Base-by-base conservation (phyloP, 768 basidiomycete genomes). In the Zangia roseola region DNA sequence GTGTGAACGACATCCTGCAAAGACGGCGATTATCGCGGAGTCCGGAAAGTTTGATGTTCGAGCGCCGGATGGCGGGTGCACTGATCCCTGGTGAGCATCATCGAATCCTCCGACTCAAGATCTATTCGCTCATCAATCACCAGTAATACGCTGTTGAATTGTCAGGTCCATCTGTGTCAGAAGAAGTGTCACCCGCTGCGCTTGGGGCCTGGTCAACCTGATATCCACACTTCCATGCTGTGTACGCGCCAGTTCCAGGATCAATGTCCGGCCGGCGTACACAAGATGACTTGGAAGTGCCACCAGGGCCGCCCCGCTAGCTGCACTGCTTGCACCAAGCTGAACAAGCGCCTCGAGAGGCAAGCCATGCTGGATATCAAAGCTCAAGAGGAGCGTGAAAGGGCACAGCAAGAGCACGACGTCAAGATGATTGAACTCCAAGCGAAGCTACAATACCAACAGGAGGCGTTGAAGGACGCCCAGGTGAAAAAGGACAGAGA, bases 61-160 rank as follows among this genome's bases (percentile, higher is more conserved):
- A 20, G 74, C 73, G 51, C 86, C 85, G 0, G 84, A 86, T 35
- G 86, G 86, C 5, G 86, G 86, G 2, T 88, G 86, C 48, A 66
- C 56, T 2, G 71, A 76, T 48, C 73, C 75, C 34, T 88, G 86
- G 86, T 85, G 63, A 41, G 73, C 59, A 13, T n/a, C 23, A 0
- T 36, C 42, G 20, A 26, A 9, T 30, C 5, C 16, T 28, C 3
- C 20, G 21, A 33, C 17, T 5, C 1, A 10, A 1, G 5, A 14
- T 6, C 17, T 5, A 24, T 20, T 43, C 31, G 5, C 47, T 57
- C 16, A 49, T 17, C 5, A 9, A 8, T 38, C 21, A 10, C 9
- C 16, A 64, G 61, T 6, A 58, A 53, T 5, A 7, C 42, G 8
- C 39, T 58, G 2, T 41, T 64, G 41, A 49, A 26, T 2, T 62